Conservation (phyloP, 306 rosid genomes). For the Cucumis sativus region Cucumber_9930_V3 NC_026657.2:34645501-34646000, state of each 20-base stretch:
- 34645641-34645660: constrained; percentile 73
- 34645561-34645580: neutral
- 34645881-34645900: constrained; percentile 91
- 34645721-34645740: constrained; percentile 30
- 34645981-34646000: no score
- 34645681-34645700: constrained; percentile 90
- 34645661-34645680: constrained; percentile 93
- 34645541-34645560: constrained; percentile 52
- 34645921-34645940: no score
- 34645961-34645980: no score
- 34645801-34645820: constrained; percentile 76
- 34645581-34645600: constrained; percentile 21
- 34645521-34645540: constrained; percentile 52
- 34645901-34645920: constrained; percentile 41
- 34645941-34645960: no score
- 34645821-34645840: constrained; percentile 46
- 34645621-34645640: constrained; percentile 49
- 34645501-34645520: constrained; percentile 95
- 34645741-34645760: constrained; percentile 42
- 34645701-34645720: constrained; percentile 44
- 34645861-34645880: constrained; percentile 62
- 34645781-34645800: constrained; percentile 61
- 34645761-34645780: constrained; percentile 89
- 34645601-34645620: constrained; percentile 57
- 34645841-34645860: constrained; percentile 67